A percentile compares a stretch with the other conserved stretches of the same genome.
These are phyloP conservation scores for Trichoderma oligosporum DNA, from an alignment of 2,329 filamentous ascomycete genomes.

Conservation along the genomic window DNA sequence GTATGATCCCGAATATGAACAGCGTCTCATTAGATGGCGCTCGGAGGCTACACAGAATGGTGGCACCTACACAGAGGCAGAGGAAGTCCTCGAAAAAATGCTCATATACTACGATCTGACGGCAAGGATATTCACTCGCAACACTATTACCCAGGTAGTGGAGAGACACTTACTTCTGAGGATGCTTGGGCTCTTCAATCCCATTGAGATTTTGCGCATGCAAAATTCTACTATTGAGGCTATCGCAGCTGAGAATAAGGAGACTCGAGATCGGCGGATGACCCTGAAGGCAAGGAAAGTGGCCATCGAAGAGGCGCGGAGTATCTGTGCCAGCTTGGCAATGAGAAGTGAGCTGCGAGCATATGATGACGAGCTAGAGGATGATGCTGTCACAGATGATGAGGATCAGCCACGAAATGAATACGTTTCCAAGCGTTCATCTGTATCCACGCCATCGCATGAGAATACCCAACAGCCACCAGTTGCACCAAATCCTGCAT, in stretches of 20 bases:
- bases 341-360: constrained; percentile 50
- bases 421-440: constrained; percentile 20
- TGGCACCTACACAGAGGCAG: constrained; percentile 46
- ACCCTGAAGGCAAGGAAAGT: constrained; percentile 47
- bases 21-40: constrained; percentile 47
- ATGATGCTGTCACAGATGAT: constrained; percentile 29
- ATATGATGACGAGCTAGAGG: constrained; percentile 35
- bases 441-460: constrained; percentile 20
- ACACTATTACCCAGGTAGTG: constrained; percentile 50
- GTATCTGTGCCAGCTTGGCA: constrained; percentile 47
- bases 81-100: constrained; percentile 54
- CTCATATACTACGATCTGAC: constrained; percentile 53
- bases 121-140: constrained; percentile 50
- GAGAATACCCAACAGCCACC: constrained; percentile 18
- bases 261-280: constrained; percentile 47
- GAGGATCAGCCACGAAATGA: constrained; percentile 25
- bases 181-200: constrained; percentile 51
- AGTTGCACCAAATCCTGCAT: constrained; percentile 24
- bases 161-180: constrained; percentile 50
- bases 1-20: constrained; percentile 52
- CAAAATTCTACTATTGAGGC: constrained; percentile 43
- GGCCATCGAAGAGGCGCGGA: constrained; percentile 49
- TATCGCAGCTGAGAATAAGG: constrained; percentile 52
- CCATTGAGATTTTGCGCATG: constrained; percentile 49
- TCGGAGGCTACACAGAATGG: constrained; percentile 41